Percentiles rank a stretch among this genome's conserved stretches.
These are phyloP conservation scores for Melaleuca quinquenervia DNA, from an alignment of 345 rosid species.

Conservation along the genomic window DNA sequence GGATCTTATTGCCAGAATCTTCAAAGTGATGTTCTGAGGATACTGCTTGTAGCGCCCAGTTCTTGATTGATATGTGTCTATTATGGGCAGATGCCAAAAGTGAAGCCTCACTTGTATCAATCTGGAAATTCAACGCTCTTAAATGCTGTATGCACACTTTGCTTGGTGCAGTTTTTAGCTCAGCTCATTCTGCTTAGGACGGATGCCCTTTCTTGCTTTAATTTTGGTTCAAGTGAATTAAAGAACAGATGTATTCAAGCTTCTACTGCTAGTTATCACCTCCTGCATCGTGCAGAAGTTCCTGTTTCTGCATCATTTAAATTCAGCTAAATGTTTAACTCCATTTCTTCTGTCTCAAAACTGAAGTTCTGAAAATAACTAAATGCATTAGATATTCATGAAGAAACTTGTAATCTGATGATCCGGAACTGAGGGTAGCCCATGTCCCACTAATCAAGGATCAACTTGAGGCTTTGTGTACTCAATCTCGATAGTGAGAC, in stretches of 20 bases:
- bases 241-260: neutral
- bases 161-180: neutral
- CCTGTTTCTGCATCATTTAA: neutral
- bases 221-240: neutral
- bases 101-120: neutral
- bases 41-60: neutral
- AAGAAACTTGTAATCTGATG: neutral
- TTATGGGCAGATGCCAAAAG: neutral
- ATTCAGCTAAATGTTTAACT: neutral
- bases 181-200: neutral
- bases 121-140: neutral
- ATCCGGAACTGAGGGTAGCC: neutral
- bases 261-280: neutral
- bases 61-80: neutral
- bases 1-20: neutral
- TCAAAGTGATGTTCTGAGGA: neutral
- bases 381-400: neutral
- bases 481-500: neutral
- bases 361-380: neutral
- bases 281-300: neutral
- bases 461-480: neutral
- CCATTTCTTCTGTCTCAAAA: neutral
- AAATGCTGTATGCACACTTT: neutral
- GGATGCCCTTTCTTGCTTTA: neutral
- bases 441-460: neutral